Base-by-base conservation (phyloP, 371 early-diverging fungal genomes). In the Coemansia linderi region DNA sequence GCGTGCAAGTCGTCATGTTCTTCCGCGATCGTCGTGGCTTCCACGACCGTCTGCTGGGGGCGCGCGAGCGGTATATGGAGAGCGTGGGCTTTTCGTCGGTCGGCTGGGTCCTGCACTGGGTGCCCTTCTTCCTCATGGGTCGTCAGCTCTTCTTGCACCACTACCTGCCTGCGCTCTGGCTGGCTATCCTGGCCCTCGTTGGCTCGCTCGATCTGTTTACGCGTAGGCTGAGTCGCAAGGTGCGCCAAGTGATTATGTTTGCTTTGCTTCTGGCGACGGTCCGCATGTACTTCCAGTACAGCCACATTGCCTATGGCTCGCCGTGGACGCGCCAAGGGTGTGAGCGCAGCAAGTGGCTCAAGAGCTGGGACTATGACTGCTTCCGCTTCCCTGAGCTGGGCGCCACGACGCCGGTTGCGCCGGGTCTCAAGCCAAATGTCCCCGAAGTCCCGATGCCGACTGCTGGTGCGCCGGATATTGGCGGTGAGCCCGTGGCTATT, bases 91-190 rank as follows among this genome's bases (percentile, higher is more conserved):
- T 96, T 82, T 86, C 93, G 66, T 84, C 87, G 24, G 69, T 90
- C 27, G 94, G 88, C n/a, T 99, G 97, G 96, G 65, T 86, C 10
- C 76, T 93, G 31, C 99, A 99, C 82, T 98, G 91, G 82, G 57
- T 96, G 1, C 97, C 99, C 5, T 99, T 98, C 84, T 95, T 95
- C 84, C 74, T 96, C 39, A 93, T 96, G 92, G 90, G 88, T 10
- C 91, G 99, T 27, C 93, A 94, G 79, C 84, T 97, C n/a, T 99
- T 99, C 80, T 81, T 98, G 52, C 99, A 99, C 81, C 98, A 99
- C 82, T 99, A 99, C 75, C 86, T 98, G 33, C 98, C 99, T 7
- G 91, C 95, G 0, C 86, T 96, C 12, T 93, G 93, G 70, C 89
- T 93, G 75, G 84, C 91, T 27, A 87, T 96, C 61, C 84, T 95